Conservation (phyloP, 208 protist species). For the Acanthamoeba royreba region DNA sequence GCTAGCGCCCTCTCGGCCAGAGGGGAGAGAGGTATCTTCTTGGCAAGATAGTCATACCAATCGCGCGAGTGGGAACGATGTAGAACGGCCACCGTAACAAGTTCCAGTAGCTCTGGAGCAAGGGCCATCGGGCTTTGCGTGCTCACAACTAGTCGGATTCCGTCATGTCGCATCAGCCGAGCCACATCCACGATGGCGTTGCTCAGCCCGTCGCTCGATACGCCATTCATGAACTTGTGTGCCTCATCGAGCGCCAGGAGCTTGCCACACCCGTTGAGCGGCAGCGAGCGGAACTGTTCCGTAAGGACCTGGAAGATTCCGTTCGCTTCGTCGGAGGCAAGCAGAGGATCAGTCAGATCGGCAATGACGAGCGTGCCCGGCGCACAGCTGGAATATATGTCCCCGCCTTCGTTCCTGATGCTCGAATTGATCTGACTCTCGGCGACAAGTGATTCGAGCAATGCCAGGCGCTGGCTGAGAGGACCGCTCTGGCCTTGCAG, state of each 20-base stretch:
- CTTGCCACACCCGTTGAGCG: not conserved
- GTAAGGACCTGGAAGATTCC: conserved; percentile 46
- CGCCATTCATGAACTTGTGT: conserved; percentile 36
- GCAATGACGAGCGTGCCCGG: conserved; percentile 25
- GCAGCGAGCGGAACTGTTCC: conserved; percentile 1
- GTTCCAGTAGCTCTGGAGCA: conserved; percentile 46
- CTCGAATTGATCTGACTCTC: not conserved
- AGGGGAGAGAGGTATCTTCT: conserved; percentile 32
- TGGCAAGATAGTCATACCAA: conserved; percentile 44
- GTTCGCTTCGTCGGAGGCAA: conserved; percentile 35
- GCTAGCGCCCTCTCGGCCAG: not conserved
- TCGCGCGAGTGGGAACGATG: conserved; percentile 52
- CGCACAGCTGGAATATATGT: not conserved
- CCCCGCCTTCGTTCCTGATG: not conserved
- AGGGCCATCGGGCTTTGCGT: conserved; percentile 42
- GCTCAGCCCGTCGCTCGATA: conserved; percentile 11
- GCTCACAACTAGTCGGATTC: conserved; percentile 41
- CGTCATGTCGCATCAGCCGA: conserved; percentile 50
- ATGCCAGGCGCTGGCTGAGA: not conserved
- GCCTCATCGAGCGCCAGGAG: conserved; percentile 50
- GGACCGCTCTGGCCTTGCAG: not conserved
- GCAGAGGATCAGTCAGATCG: conserved; percentile 40
- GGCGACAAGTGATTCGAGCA: not conserved
- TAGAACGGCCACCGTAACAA: conserved; percentile 44
- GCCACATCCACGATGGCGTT: conserved; percentile 12